phyloP scores from a whole-genome alignment of 2,329 filamentous ascomycete genomes.

The Xylariaceae sp. region DNA sequence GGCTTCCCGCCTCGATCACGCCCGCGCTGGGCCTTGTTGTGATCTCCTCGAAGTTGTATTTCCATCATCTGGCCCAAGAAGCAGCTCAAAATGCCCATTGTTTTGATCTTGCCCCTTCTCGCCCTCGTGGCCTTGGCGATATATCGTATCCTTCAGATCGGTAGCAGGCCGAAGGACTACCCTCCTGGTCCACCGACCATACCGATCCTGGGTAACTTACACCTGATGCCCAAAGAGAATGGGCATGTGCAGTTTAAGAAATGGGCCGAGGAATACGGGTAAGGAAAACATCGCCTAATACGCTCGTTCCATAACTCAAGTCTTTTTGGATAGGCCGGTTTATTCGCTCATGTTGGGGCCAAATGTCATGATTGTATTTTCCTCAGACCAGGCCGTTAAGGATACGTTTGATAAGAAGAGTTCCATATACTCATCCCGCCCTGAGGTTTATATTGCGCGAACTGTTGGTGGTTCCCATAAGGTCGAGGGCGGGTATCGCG shows the following conservation, averaged over 20 bases:
- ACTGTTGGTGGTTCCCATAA: constrained; percentile 21
- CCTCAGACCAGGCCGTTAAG: constrained; percentile 20
- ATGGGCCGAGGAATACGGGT: constrained; percentile 24
- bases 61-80: constrained; percentile 1
- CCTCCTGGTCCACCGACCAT: constrained; percentile 22
- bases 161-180: constrained; percentile 21
- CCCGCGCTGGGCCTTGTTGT: background rate
- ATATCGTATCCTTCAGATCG: constrained; percentile 21
- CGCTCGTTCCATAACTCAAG: constrained; percentile 7
- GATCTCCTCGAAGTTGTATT: constrained; percentile 4
- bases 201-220: constrained; percentile 20
- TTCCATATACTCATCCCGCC: constrained; percentile 22
- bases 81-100: constrained; percentile 13
- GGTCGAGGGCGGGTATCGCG: constrained; percentile 19
- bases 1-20: constrained; percentile 2
- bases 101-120: constrained; percentile 17
- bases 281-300: background rate
- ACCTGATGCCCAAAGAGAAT: constrained; percentile 21
- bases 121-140: constrained; percentile 19
- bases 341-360: constrained; percentile 22
- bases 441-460: constrained; percentile 22
- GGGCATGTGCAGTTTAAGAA: constrained; percentile 22
- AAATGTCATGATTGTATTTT: constrained; percentile 21
- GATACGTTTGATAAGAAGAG: constrained; percentile 23
- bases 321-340: constrained; percentile 13